A percentile compares a stretch with the other conserved stretches of the same genome.
Conservation (phyloP, 1,284 basidiomycete genomes). For the Ceratobasidium sp. region DNA sequence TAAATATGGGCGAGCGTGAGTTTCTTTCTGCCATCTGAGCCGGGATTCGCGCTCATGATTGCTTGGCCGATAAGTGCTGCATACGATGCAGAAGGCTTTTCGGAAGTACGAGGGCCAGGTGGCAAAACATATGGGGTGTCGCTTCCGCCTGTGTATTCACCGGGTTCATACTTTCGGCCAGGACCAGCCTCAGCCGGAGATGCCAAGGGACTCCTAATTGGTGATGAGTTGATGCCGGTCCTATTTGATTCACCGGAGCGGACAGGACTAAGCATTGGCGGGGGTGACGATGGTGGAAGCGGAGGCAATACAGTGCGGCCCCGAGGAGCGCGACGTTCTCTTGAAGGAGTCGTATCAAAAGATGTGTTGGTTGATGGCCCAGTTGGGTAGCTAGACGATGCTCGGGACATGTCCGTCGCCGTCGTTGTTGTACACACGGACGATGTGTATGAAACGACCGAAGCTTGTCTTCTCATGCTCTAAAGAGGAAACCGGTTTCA, state of each 20-base stretch:
- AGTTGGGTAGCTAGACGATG: constrained; percentile 3
- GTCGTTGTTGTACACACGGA: constrained; percentile 28
- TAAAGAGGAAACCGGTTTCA: constrained; percentile 15
- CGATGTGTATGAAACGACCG: constrained; percentile 33
- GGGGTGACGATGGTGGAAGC: constrained; percentile 34
- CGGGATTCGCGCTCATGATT: constrained; percentile 78
- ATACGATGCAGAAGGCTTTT: constrained; percentile 87
- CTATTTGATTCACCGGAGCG: constrained; percentile 24
- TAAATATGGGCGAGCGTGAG: constrained; percentile 96
- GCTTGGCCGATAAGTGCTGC: constrained; percentile 97
- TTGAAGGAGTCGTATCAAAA: constrained; percentile 12
- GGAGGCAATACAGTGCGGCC: constrained; percentile 17
- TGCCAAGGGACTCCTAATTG: constrained; percentile 30
- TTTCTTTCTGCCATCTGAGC: constrained; percentile 63
- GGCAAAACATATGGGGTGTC: constrained; percentile 80
- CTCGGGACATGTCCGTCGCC: constrained; percentile 6
- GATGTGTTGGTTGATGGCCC: constrained; percentile 37
- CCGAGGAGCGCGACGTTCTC: constrained; percentile 17
- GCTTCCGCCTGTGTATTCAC: constrained; percentile 53
- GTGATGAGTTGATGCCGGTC: constrained; percentile 27
- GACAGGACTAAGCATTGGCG: constrained; percentile 30
- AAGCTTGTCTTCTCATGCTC: constrained; percentile 27
- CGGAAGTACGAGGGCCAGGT: constrained; percentile 78
- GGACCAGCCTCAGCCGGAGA: constrained; percentile 15
- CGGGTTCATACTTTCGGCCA: background rate